Percentiles rank a stretch among this genome's conserved stretches.
Evolutionary conservation across 1,139 yeast genomes (phyloP).

Genomic region (Kodamaea derodonti): DNA sequence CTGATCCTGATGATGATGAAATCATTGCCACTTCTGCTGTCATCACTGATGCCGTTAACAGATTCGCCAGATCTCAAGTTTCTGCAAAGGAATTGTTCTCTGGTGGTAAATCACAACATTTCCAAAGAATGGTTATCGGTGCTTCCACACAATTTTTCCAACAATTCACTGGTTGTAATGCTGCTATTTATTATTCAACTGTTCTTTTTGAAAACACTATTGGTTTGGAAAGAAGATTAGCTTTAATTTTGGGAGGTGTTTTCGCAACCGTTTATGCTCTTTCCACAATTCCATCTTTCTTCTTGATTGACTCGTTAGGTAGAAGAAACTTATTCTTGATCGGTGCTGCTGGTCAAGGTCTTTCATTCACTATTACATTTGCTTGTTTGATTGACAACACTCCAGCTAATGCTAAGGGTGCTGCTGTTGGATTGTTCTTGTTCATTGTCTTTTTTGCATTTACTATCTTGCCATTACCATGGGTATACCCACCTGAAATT

Average conservation of each 20-base stretch:
- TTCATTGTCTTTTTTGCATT: conserved; percentile 26
- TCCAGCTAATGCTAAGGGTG: conserved; percentile 38
- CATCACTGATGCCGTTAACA: conserved; percentile 40
- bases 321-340: conserved; percentile 58
- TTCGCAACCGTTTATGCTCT: conserved; percentile 60
- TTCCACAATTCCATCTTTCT: conserved; percentile 61
- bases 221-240: conserved; percentile 45
- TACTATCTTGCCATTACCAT: conserved; percentile 40
- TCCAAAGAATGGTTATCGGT: conserved; percentile 57
- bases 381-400: conserved; percentile 38
- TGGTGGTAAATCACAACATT: conserved; percentile 56
- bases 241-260: conserved; percentile 62
- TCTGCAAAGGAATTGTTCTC: conserved; percentile 50
- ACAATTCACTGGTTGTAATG: conserved; percentile 63
- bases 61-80: conserved; percentile 35
- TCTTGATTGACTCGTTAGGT: conserved; percentile 59
- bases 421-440: conserved; percentile 34
- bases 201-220: conserved; percentile 56
- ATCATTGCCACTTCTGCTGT: conserved; percentile 41
- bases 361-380: conserved; percentile 38
- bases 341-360: conserved; percentile 48
- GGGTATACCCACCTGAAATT: conserved; percentile 62
- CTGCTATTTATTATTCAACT: conserved; percentile 65
- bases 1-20: conserved; percentile 39
- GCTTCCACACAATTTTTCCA: conserved; percentile 63